phyloP scores from a whole-genome alignment of 371 early-diverging fungal species.

The Rhizopus stolonifer region DNA sequence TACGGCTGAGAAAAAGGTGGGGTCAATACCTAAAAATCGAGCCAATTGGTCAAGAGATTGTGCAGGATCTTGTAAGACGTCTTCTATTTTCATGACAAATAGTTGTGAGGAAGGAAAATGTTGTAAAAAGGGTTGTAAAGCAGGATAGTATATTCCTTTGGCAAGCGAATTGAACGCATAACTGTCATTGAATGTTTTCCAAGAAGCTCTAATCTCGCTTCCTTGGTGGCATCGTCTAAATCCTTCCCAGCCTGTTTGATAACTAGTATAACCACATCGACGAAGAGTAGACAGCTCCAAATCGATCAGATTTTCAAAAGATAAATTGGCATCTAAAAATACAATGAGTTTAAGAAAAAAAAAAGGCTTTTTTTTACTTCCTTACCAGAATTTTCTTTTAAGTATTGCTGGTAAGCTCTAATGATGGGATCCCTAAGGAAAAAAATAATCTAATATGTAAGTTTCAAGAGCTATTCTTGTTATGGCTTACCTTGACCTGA shows the following conservation, averaged over 20 bases:
- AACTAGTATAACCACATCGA: constrained; percentile 42
- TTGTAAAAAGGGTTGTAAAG: constrained; percentile 33
- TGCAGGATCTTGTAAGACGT: constrained; percentile 29
- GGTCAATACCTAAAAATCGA: constrained; percentile 36
- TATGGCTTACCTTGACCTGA: constrained; percentile 33
- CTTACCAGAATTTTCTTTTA: constrained; percentile 29
- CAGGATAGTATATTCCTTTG: constrained; percentile 42
- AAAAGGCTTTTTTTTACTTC: constrained; percentile 10
- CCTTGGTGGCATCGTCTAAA: constrained; percentile 42
- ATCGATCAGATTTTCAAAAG: constrained; percentile 40
- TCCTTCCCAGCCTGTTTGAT: constrained; percentile 41
- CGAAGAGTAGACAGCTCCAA: constrained; percentile 39
- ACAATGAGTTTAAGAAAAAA: not conserved
- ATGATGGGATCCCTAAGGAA: constrained; percentile 57
- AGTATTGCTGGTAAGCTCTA: constrained; percentile 55
- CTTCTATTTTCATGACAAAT: constrained; percentile 39
- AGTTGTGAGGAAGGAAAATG: constrained; percentile 42
- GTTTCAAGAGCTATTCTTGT: not conserved
- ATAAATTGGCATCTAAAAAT: constrained; percentile 8
- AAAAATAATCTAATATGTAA: constrained; percentile 42
- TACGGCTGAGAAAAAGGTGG: constrained; percentile 26
- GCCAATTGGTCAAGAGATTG: constrained; percentile 31
- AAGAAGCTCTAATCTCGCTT: constrained; percentile 32
- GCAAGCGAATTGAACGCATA: constrained; percentile 35
- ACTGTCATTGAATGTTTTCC: constrained; percentile 18